Evolutionary conservation across 345 rosid species (phyloP).

Genomic region (Erodium maritimum): DNA sequence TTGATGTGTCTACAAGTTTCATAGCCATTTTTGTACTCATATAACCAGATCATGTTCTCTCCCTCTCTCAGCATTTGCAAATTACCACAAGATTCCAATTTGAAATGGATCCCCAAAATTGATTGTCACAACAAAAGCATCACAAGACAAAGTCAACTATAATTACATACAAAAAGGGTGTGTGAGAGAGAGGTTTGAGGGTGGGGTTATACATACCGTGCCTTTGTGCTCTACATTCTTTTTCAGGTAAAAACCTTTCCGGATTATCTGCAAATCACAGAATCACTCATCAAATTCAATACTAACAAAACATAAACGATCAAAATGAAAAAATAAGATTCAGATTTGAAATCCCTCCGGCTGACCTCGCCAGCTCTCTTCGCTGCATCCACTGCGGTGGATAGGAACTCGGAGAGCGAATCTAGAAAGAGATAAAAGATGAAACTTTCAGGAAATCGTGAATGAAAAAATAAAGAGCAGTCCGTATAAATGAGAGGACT

Average conservation of each 20-base stretch:
- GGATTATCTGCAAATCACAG: constrained; percentile 41
- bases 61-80: too few relatives aligned
- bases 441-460: too few relatives aligned
- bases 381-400: constrained; percentile 80
- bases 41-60: too few relatives aligned
- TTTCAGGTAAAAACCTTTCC: constrained; percentile 65
- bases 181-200: too few relatives aligned
- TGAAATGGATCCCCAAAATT: not conserved
- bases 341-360: too few relatives aligned
- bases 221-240: constrained; percentile 95
- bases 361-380: constrained; percentile 72
- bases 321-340: not conserved
- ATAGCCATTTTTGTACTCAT: too few relatives aligned
- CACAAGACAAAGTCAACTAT: not conserved
- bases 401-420: constrained; percentile 44
- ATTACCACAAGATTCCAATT: too few relatives aligned
- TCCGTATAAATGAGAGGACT: too few relatives aligned
- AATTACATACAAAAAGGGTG: too few relatives aligned
- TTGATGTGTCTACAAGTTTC: too few relatives aligned
- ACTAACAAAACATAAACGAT: too few relatives aligned
- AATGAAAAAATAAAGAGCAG: too few relatives aligned
- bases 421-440: constrained; percentile 15
- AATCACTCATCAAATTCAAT: not conserved
- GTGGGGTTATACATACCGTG: constrained; percentile 32
- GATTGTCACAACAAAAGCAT: not conserved